Conservation (phyloP, 768 basidiomycete genomes). For the Phlebiopsis flavidoalba region DNA sequence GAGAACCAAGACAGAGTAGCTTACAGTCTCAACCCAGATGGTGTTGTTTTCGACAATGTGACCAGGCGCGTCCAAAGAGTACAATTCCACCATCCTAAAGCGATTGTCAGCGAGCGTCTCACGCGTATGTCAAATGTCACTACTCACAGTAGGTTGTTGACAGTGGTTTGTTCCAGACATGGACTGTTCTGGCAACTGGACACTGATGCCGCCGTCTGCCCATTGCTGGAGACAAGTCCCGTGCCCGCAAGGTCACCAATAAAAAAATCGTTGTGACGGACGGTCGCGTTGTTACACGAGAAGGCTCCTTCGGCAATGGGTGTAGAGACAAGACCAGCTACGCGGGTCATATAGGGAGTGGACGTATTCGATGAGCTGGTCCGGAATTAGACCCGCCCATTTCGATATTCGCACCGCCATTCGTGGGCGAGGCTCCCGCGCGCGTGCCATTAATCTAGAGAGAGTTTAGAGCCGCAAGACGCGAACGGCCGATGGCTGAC, state of each 20-base stretch:
- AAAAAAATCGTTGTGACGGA: constrained; percentile 83
- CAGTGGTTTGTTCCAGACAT: constrained; percentile 64
- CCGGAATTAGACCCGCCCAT: constrained; percentile 72
- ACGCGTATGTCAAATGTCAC: not conserved
- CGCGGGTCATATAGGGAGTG: constrained; percentile 72
- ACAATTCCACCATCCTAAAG: constrained; percentile 68
- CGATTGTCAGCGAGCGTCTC: not conserved
- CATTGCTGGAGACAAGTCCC: constrained; percentile 62
- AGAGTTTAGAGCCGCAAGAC: not conserved
- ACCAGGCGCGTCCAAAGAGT: constrained; percentile 70
- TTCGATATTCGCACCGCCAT: constrained; percentile 77
- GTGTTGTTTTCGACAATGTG: constrained; percentile 72
- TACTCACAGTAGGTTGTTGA: constrained; percentile 53
- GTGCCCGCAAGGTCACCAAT: constrained; percentile 76
- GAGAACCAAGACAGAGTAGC: constrained; percentile 19
- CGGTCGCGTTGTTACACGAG: constrained; percentile 54
- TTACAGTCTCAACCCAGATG: constrained; percentile 63
- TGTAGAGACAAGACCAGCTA: constrained; percentile 84
- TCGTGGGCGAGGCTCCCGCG: constrained; percentile 41
- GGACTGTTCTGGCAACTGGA: constrained; percentile 59
- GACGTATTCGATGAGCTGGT: constrained; percentile 75
- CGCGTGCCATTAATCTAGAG: constrained; percentile 71
- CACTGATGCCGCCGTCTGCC: constrained; percentile 81
- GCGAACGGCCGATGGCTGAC: not conserved
- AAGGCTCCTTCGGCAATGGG: constrained; percentile 62